These are phyloP conservation scores for Dendryphion nanum DNA, from an alignment of 2,329 filamentous ascomycete genomes.

Conservation along the genomic window DNA sequence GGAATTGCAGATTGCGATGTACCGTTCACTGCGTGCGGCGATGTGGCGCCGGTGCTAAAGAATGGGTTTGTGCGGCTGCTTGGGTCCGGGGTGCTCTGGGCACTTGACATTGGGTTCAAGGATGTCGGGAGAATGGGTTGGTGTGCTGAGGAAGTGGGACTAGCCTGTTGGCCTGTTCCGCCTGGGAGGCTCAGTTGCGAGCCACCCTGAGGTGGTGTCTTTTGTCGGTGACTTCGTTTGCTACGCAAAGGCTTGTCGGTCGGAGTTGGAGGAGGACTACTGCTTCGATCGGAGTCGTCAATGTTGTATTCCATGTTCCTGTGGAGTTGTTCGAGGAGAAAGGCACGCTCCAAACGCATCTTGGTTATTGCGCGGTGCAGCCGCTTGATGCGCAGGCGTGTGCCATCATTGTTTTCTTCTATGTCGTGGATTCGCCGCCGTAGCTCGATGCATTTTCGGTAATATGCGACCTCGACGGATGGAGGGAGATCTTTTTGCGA, in stretches of 20 bases:
- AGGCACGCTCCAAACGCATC: conserved; percentile 79
- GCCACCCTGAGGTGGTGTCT: conserved; percentile 26
- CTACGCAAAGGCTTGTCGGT: conserved; percentile 75
- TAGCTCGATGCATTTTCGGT: conserved; percentile 92
- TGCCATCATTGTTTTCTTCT: conserved; percentile 84
- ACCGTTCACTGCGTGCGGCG: conserved; percentile 33
- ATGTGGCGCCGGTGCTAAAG: conserved; percentile 28
- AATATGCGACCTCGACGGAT: conserved; percentile 93
- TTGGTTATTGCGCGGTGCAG: conserved; percentile 87
- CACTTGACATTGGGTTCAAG: conserved; percentile 33
- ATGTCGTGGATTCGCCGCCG: conserved; percentile 90
- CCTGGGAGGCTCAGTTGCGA: conserved; percentile 7
- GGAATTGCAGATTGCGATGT: conserved; percentile 18
- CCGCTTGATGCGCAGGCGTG: conserved; percentile 73
- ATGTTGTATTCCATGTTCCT: conserved; percentile 49
- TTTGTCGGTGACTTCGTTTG: conserved; percentile 65
- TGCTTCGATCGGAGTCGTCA: conserved; percentile 71
- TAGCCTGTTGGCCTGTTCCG: conserved; percentile 6
- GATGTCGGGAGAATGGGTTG: conserved; percentile 19
- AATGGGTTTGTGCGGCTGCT: conserved; percentile 26
- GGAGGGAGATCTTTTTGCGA: conserved; percentile 61
- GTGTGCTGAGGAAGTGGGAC: conserved; percentile 8
- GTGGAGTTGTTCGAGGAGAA: conserved; percentile 50
- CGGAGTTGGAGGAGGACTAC: conserved; percentile 75
- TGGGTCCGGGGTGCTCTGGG: conserved; percentile 41